A percentile compares a stretch with the other conserved stretches of the same genome.
Conservation (phyloP, 805 yeast genomes). For the Kuraishia piskuri region DNA sequence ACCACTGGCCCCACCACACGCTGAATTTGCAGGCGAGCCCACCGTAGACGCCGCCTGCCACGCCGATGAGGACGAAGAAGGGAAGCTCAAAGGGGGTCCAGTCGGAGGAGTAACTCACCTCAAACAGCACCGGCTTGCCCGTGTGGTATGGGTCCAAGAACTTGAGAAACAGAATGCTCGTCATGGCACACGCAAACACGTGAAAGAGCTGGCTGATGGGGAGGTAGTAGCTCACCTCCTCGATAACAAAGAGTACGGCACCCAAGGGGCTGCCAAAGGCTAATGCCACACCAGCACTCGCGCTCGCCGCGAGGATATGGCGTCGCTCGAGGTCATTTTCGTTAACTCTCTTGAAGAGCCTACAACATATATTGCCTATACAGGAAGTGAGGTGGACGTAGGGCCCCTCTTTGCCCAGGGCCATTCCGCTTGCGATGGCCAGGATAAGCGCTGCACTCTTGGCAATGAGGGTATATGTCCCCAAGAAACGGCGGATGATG, state of each 20-base stretch:
- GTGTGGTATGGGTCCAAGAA: constrained; percentile 52
- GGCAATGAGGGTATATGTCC: constrained; percentile 39
- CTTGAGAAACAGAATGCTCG: constrained; percentile 41
- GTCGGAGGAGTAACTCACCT: constrained; percentile 38
- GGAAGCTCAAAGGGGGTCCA: constrained; percentile 42
- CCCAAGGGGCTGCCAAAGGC: constrained; percentile 57
- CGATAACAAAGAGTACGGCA: constrained; percentile 47
- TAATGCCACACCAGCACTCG: constrained; percentile 51
- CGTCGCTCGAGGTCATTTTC: constrained; percentile 41
- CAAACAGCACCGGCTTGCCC: constrained; percentile 48
- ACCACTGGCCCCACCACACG: constrained; percentile 34
- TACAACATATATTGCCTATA: constrained; percentile 44
- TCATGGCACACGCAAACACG: constrained; percentile 47
- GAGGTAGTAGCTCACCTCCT: constrained; percentile 47
- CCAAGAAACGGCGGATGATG: constrained; percentile 43
- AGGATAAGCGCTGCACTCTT: constrained; percentile 40
- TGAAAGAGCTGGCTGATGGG: constrained; percentile 47
- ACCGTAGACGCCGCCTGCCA: constrained; percentile 46
- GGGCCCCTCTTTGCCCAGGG: constrained; percentile 56
- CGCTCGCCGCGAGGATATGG: constrained; percentile 46
- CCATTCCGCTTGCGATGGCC: constrained; percentile 49
- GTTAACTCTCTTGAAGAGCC: constrained; percentile 35
- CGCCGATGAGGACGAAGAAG: constrained; percentile 37
- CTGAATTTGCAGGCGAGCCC: constrained; percentile 39
- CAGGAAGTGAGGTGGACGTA: constrained; percentile 52